Percentiles rank a stretch among this genome's conserved stretches.
These are phyloP conservation scores for Penicillium brasilianum DNA, from an alignment of 2,329 filamentous ascomycete genomes.

Conservation along the genomic window DNA sequence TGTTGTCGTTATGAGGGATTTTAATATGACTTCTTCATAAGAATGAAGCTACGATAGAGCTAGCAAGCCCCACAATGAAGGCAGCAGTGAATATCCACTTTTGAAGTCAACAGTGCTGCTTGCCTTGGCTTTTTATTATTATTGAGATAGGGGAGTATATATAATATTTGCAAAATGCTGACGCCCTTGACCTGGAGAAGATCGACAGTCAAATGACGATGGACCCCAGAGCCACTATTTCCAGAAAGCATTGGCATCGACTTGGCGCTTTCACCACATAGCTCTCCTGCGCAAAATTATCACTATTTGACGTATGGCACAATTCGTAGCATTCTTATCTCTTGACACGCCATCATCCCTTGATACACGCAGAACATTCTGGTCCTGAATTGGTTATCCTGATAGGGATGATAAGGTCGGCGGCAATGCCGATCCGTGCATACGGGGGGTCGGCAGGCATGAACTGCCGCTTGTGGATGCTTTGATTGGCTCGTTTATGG, in stretches of 20 bases:
- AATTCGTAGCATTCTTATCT: neutral
- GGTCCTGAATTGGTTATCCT: conserved; percentile 1
- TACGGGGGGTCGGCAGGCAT: neutral
- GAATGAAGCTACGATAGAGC: neutral
- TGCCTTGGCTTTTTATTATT: neutral
- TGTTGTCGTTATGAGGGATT: conserved; percentile 9
- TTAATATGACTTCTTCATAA: neutral
- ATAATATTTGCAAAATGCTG: neutral
- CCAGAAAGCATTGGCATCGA: conserved; percentile 15
- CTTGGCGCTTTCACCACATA: neutral
- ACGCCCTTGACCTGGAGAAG: neutral
- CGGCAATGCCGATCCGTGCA: conserved; percentile 12
- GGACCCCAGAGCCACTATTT: conserved; percentile 16
- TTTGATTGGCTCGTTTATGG: conserved; percentile 5
- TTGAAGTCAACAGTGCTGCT: neutral
- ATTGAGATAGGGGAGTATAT: too few relatives aligned
- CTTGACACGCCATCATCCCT: conserved; percentile 8
- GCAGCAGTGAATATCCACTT: neutral
- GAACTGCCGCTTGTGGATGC: neutral
- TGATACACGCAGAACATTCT: conserved; percentile 9
- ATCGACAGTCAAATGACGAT: neutral
- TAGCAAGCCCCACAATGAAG: neutral
- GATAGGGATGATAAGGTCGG: neutral
- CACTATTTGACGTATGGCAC: neutral
- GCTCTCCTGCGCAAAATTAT: neutral